Evolutionary conservation across 2,329 filamentous ascomycete genomes (phyloP).

Genomic region (Fusarium miscanthi): DNA sequence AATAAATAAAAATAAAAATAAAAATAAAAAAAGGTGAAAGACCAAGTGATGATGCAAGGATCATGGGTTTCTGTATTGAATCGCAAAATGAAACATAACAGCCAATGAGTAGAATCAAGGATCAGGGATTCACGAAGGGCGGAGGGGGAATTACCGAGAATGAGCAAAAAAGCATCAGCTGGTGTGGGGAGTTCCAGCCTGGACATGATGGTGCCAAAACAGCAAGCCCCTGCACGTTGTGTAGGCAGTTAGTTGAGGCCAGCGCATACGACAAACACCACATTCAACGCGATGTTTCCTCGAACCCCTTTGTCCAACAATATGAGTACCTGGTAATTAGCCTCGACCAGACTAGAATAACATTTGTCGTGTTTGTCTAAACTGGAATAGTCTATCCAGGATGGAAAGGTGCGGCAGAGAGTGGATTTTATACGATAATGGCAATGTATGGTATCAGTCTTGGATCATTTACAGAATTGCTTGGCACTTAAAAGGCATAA

Average conservation of each 20-base stretch:
- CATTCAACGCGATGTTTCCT: not conserved
- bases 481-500: not conserved
- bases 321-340: not conserved
- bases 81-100: constrained; percentile 19
- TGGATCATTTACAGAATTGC: not conserved
- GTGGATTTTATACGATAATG: not conserved
- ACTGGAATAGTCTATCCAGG: not conserved
- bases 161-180: constrained; percentile 23
- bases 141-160: constrained; percentile 15
- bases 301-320: not conserved
- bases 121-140: constrained; percentile 20
- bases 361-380: not conserved
- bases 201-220: not conserved
- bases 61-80: constrained; percentile 23
- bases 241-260: not conserved
- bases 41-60: constrained; percentile 30
- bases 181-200: constrained; percentile 20
- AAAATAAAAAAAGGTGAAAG: not conserved
- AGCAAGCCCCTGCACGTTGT: not conserved
- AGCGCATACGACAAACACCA: not conserved
- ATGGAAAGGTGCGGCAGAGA: not conserved
- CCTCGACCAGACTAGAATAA: not conserved
- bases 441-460: not conserved
- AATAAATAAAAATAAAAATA: not conserved
- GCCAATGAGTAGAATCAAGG: constrained; percentile 22